Evolutionary conservation across 23 red algal species (phyloP).

Genomic region (Gracilaria domingensis): DNA sequence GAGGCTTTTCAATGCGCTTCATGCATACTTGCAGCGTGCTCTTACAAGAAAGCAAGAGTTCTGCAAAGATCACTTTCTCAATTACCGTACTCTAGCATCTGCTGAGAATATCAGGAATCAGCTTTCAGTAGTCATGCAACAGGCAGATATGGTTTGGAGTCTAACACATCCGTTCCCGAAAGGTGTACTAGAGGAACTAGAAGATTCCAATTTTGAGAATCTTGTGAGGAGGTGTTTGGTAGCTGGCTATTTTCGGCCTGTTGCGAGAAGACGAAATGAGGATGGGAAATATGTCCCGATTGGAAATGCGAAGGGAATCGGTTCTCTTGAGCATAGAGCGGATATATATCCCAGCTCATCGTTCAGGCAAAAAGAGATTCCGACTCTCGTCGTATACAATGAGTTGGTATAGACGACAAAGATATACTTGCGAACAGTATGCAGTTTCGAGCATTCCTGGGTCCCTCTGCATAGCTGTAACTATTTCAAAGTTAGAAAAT

Average conservation of each 20-base stretch:
- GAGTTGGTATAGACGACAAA: slow-evolving; percentile 90
- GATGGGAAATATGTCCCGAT: slow-evolving; percentile 59
- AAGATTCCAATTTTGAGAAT: slow-evolving; percentile 48
- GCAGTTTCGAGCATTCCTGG: slow-evolving; percentile 77
- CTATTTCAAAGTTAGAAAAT: slow-evolving; percentile 11
- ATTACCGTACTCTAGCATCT: slow-evolving; percentile 69
- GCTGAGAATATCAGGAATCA: slow-evolving; percentile 74
- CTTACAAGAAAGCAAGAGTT: slow-evolving; percentile 42
- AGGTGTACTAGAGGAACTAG: slow-evolving; percentile 22
- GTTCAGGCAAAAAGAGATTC: slow-evolving; percentile 48
- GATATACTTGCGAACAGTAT: slow-evolving; percentile 76
- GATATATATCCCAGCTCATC: slow-evolving; percentile 77
- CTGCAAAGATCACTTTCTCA: slow-evolving; percentile 86
- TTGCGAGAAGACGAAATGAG: slow-evolving; percentile 59
- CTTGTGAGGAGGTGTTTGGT: slow-evolving; percentile 73
- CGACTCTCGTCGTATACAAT: slow-evolving; percentile 76
- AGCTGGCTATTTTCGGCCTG: slow-evolving; percentile 79
- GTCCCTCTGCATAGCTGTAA: slow-evolving; percentile 65
- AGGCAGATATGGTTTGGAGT: slow-evolving; percentile 53
- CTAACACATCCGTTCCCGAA: slow-evolving; percentile 41
- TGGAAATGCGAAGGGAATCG: slow-evolving; percentile 21
- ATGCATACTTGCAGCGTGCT: slow-evolving; percentile 55
- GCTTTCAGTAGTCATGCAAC: slow-evolving; percentile 57
- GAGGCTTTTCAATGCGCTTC: slow-evolving; percentile 59
- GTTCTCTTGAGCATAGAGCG: not conserved